Base-by-base conservation (phyloP, 2,329 filamentous ascomycete species). In the Paracorniculantispora psalliotae region DNA sequence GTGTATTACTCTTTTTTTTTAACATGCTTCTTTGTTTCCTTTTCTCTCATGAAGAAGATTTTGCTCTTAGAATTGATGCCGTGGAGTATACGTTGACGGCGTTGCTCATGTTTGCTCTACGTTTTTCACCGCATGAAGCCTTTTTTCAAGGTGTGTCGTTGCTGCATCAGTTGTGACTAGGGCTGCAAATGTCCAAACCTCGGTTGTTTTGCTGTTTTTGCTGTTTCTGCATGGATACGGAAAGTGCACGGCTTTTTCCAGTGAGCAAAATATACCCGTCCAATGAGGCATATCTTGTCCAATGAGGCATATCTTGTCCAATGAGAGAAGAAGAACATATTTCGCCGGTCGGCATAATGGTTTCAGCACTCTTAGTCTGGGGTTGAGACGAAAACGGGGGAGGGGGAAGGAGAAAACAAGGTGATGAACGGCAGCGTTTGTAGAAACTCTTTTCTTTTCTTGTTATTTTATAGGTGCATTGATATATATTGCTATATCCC, bases 1-100 rank as follows among this genome's bases (percentile, higher is more conserved):
- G 59, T 63, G 65, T 67, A 58, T 60, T 35, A 43, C 37, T 39
- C 46, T 52, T 39, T 63, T 30, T 53, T 30, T 33, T 58, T 55
- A 59, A 37, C 60, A 46, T 63, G 44, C 59, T 60, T 58, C 61
- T 61, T 59, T 48, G 51, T 55, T 61, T 58, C 37, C 26, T 33
- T 35, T 51, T 26, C 19, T n/a, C 15, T 17, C 19, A 25, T 46
- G 35, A 48, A 37, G n/a, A 56, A 39, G 10, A 19, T 23, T 13
- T 19, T 51, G 37, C 37, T 51, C 28, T 37, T 48, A 47, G 15
- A 58, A 51, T n/a, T 28, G 28, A 46, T 8, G 28, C 47, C 47
- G 39, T 46, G 25, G 17, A 19, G 35, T 57, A 49, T 21, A 43
- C 35, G 53, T 30, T 26, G 15, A 47, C 21, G 43, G 43, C 53